Conservation (phyloP, 2,329 filamentous ascomycete species). For the Aspergillus luchuensis region DNA sequence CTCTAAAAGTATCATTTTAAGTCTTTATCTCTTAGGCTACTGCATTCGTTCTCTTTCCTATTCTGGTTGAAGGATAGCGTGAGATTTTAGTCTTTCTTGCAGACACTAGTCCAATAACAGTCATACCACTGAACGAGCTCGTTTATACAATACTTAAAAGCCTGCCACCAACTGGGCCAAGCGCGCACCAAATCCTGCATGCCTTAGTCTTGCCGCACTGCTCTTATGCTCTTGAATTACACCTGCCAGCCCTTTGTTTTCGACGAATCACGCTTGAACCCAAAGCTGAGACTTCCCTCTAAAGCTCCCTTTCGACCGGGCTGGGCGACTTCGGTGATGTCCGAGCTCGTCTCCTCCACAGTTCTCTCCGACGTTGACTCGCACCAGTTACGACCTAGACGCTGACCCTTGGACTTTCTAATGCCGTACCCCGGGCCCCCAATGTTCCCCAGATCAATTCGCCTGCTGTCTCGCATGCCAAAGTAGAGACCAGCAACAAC, state of each 20-base stretch:
- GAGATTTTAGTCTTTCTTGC: neutral
- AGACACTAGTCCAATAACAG: neutral
- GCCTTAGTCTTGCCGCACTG: neutral
- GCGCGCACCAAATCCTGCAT: neutral
- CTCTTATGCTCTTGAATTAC: neutral
- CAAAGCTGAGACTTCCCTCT: constrained; percentile 32
- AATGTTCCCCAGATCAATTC: constrained; percentile 39
- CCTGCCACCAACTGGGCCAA: neutral
- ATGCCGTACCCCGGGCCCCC: constrained; percentile 43
- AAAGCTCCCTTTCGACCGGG: constrained; percentile 33
- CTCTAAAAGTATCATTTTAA: too few species aligned
- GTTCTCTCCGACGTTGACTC: constrained; percentile 27
- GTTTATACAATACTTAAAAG: neutral
- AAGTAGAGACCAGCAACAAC: constrained; percentile 43
- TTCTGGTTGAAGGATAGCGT: neutral
- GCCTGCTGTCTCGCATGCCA: constrained; percentile 45
- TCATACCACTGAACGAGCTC: neutral
- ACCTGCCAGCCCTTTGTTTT: constrained; percentile 41
- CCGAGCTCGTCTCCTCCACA: constrained; percentile 25
- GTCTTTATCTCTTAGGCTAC: too few species aligned
- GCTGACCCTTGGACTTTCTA: constrained; percentile 39
- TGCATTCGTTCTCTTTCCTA: too few species aligned
- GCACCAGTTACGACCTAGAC: constrained; percentile 34
- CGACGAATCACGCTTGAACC: constrained; percentile 41
- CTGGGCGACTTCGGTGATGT: constrained; percentile 22